Evolutionary conservation across 768 basidiomycete species (phyloP).

Genomic region (Hirschioporus abietinus): DNA sequence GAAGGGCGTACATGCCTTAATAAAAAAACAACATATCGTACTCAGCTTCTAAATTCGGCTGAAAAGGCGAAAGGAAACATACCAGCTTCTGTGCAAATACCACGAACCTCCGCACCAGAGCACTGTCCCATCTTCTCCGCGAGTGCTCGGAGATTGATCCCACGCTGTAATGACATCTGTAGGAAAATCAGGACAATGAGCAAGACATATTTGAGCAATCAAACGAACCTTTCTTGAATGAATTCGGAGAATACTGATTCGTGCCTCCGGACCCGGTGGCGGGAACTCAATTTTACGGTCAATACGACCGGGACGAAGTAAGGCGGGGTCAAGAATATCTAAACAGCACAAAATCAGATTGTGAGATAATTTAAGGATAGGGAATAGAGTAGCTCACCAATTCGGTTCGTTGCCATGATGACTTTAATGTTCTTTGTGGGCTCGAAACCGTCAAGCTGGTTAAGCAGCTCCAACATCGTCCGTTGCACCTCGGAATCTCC

Average conservation of each 20-base stretch:
- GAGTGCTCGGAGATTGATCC: conserved; percentile 92
- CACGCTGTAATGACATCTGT: conserved; percentile 95
- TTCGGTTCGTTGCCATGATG: conserved; percentile 97
- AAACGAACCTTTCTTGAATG: conserved; percentile 82
- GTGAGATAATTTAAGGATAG: neutral
- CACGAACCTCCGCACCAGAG: conserved; percentile 94
- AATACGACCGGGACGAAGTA: conserved; percentile 91
- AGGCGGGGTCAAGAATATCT: conserved; percentile 94
- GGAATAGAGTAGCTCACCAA: conserved; percentile 43
- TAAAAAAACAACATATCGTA: conserved; percentile 2
- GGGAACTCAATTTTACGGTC: conserved; percentile 99
- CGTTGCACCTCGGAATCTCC: conserved; percentile 66
- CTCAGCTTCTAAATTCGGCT: neutral
- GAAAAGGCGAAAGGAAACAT: conserved; percentile 19
- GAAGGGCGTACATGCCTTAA: conserved; percentile 90
- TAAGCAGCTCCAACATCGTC: conserved; percentile 61
- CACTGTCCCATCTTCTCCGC: conserved; percentile 99
- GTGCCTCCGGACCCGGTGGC: conserved; percentile 93
- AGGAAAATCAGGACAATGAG: neutral
- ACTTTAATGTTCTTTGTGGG: conserved; percentile 81
- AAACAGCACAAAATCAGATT: conserved; percentile 5
- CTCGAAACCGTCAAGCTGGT: conserved; percentile 65
- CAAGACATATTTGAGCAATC: neutral
- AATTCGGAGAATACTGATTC: conserved; percentile 94
- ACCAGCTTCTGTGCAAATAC: conserved; percentile 97